Evolutionary conservation across 192 early-diverging fungal species (phyloP).

Genomic region (Diversispora eburnea): DNA sequence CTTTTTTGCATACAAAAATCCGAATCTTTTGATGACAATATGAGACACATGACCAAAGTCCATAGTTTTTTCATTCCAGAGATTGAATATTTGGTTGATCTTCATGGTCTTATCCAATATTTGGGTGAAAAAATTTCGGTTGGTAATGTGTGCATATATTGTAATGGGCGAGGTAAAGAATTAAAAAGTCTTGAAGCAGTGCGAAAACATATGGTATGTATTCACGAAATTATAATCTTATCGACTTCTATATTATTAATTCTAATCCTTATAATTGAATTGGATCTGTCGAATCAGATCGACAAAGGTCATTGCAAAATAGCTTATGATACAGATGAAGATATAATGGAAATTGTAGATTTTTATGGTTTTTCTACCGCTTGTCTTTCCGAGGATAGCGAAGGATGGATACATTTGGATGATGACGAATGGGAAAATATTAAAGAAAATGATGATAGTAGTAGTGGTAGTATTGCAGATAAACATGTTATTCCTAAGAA

Average conservation of each 20-base stretch:
- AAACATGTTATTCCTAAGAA: slow-evolving; percentile 28
- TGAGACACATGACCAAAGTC: slow-evolving; percentile 86
- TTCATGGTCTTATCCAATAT: slow-evolving; percentile 85
- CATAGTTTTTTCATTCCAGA: slow-evolving; percentile 98
- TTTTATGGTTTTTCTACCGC: slow-evolving; percentile 95
- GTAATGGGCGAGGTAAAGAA: slow-evolving; percentile 85
- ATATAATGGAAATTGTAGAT: slow-evolving; percentile 86
- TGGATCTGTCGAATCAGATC: slow-evolving; percentile 35
- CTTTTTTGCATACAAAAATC: slow-evolving; percentile 83
- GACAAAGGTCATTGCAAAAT: slow-evolving; percentile 97
- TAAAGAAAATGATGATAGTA: slow-evolving; percentile 48
- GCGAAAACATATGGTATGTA: slow-evolving; percentile 81
- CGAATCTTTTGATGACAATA: slow-evolving; percentile 64
- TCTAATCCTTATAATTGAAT: neutral
- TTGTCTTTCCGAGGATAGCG: slow-evolving; percentile 63
- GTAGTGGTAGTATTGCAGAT: slow-evolving; percentile 36
- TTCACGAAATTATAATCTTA: neutral
- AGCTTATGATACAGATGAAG: slow-evolving; percentile 89
- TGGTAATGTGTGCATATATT: slow-evolving; percentile 93
- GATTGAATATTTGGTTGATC: slow-evolving; percentile 86
- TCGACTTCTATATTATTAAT: neutral
- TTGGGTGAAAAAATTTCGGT: slow-evolving; percentile 93
- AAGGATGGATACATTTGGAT: slow-evolving; percentile 44
- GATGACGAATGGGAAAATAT: slow-evolving; percentile 47
- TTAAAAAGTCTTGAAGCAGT: slow-evolving; percentile 88